phyloP scores from a whole-genome alignment of 1,284 basidiomycete genomes.

The Pseudozyma sp. region DNA sequence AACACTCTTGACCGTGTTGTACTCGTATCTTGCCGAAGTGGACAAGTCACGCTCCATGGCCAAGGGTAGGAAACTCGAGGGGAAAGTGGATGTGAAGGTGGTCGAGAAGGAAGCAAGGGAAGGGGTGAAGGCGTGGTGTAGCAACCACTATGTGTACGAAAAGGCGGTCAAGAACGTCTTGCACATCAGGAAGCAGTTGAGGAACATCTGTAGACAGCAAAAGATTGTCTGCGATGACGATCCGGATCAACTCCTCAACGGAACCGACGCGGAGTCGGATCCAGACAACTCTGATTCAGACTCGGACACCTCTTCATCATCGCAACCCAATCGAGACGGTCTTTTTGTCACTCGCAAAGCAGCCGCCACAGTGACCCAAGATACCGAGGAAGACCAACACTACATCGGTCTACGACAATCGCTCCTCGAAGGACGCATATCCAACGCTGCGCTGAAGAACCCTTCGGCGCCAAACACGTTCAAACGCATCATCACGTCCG shows the following conservation, averaged over 20 bases:
- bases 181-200: slow-evolving; percentile 61
- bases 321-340: not conserved
- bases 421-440: slow-evolving; percentile 50
- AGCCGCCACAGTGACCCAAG: not conserved
- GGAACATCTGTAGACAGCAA: slow-evolving; percentile 54
- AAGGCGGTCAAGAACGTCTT: slow-evolving; percentile 59
- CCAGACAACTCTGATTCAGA: slow-evolving; percentile 6
- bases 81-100: slow-evolving; percentile 16
- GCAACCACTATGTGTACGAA: slow-evolving; percentile 58
- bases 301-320: slow-evolving; percentile 3
- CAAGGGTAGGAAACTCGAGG: slow-evolving; percentile 9
- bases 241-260: slow-evolving; percentile 5
- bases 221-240: slow-evolving; percentile 61
- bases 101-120: slow-evolving; percentile 30
- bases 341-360: slow-evolving; percentile 36
- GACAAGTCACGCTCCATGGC: slow-evolving; percentile 18
- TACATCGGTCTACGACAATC: slow-evolving; percentile 50
- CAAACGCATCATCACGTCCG: slow-evolving; percentile 37
- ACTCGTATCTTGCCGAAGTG: slow-evolving; percentile 59
- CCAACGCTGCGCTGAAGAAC: slow-evolving; percentile 55
- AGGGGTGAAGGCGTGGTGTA: slow-evolving; percentile 70
- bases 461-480: slow-evolving; percentile 52
- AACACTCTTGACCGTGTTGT: slow-evolving; percentile 63
- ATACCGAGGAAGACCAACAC: slow-evolving; percentile 27
- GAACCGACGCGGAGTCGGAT: slow-evolving; percentile 1